Percentiles rank a stretch among this genome's conserved stretches.
phyloP scores from a whole-genome alignment of 306 rosid species.

The Prunus salicina region DNA sequence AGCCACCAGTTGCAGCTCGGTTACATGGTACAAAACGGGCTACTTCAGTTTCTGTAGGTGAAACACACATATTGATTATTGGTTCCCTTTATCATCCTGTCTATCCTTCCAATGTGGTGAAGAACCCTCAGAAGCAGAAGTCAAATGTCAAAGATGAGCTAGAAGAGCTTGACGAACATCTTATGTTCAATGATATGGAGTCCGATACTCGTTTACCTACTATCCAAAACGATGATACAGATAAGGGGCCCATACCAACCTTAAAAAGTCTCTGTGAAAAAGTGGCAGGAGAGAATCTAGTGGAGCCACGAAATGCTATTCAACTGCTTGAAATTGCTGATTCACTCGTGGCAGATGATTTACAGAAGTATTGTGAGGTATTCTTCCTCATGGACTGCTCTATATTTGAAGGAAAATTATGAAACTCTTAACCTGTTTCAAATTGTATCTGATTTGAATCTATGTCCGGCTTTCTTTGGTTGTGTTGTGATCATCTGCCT shows the following conservation, averaged over 20 bases:
- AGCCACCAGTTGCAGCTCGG: slow-evolving; percentile 67
- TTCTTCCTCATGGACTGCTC: slow-evolving; percentile 4
- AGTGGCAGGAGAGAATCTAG: slow-evolving; percentile 77
- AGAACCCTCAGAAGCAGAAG: slow-evolving; percentile 40
- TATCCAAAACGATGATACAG: slow-evolving; percentile 35
- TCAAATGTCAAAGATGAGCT: slow-evolving; percentile 38
- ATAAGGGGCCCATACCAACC: slow-evolving; percentile 53
- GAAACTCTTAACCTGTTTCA: not conserved
- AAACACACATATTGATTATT: slow-evolving; percentile 77
- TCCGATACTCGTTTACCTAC: slow-evolving; percentile 28
- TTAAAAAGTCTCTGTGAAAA: slow-evolving; percentile 86
- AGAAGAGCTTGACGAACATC: slow-evolving; percentile 64
- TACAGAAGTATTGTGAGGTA: slow-evolving; percentile 91
- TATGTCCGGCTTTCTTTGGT: not conserved
- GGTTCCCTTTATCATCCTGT: slow-evolving; percentile 81
- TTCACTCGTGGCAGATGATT: slow-evolving; percentile 72
- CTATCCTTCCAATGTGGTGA: slow-evolving; percentile 40
- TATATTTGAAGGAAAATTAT: not conserved
- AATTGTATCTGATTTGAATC: not conserved
- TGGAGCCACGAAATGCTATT: slow-evolving; percentile 92
- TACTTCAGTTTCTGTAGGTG: slow-evolving; percentile 87
- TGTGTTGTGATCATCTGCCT: not conserved
- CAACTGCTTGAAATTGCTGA: slow-evolving; percentile 90
- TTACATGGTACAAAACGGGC: slow-evolving; percentile 83
- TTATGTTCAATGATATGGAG: slow-evolving; percentile 56